phyloP scores from a whole-genome alignment of 108 stramenopile genomes.

The Skeletonema menzelii region DNA sequence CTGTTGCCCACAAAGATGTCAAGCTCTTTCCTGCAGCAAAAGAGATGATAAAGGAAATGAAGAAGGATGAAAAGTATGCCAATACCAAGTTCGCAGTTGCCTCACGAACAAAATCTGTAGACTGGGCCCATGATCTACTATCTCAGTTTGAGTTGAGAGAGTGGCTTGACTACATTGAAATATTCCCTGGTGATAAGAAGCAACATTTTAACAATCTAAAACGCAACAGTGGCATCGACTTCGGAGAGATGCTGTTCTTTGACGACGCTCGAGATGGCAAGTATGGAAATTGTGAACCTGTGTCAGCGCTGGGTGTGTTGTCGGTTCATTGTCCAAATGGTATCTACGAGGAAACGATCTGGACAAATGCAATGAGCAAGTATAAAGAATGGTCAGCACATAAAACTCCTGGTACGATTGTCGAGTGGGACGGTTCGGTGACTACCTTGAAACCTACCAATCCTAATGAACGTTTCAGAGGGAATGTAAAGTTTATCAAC shows the following conservation, averaged over 20 bases:
- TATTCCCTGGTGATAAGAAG: slow-evolving; percentile 72
- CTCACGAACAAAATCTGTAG: slow-evolving; percentile 65
- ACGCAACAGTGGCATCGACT: slow-evolving; percentile 31
- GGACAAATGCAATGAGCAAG: slow-evolving; percentile 47
- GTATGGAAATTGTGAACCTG: slow-evolving; percentile 74
- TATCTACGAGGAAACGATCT: slow-evolving; percentile 49
- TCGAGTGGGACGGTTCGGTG: slow-evolving; percentile 58
- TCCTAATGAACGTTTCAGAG: slow-evolving; percentile 27
- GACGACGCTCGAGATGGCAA: slow-evolving; percentile 66
- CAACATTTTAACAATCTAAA: slow-evolving; percentile 50
- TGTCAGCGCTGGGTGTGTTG: slow-evolving; percentile 66
- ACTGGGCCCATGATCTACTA: slow-evolving; percentile 70
- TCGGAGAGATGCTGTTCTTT: slow-evolving; percentile 60
- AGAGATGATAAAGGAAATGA: slow-evolving; percentile 50
- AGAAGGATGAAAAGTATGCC: slow-evolving; percentile 14
- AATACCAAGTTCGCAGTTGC: slow-evolving; percentile 69
- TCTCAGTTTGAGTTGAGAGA: slow-evolving; percentile 58
- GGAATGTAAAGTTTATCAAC: slow-evolving; percentile 53
- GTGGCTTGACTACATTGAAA: slow-evolving; percentile 65
- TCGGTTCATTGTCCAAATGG: slow-evolving; percentile 71
- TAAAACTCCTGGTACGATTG: slow-evolving; percentile 56
- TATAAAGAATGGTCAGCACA: slow-evolving; percentile 53
- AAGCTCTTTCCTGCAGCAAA: slow-evolving; percentile 55
- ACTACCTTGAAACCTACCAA: slow-evolving; percentile 19
- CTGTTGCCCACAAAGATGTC: slow-evolving; percentile 68